A percentile compares a stretch with the other conserved stretches of the same genome.
phyloP scores from a whole-genome alignment of 371 early-diverging fungal genomes.

The Lichtheimia ornata region DNA sequence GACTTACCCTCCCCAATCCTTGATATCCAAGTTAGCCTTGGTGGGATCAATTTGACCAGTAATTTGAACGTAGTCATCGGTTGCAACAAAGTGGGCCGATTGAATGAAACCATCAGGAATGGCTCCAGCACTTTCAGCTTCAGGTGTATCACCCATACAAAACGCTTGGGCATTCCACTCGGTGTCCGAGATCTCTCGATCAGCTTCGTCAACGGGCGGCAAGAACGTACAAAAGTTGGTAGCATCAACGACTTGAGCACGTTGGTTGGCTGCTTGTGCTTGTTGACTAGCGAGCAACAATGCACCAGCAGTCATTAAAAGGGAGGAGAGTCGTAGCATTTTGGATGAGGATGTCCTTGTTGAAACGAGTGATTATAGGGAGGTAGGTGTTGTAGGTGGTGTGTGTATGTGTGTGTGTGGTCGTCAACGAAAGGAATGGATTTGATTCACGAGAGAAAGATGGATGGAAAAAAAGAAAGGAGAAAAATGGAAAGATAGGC shows the following conservation, averaged over 20 bases:
- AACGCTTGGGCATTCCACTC: conserved; percentile 56
- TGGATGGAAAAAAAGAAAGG: too few species aligned
- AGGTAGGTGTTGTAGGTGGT: too few species aligned
- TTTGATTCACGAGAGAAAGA: too few species aligned
- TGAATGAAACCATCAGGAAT: conserved; percentile 46
- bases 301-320: too few species aligned
- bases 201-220: conserved; percentile 42
- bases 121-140: conserved; percentile 36
- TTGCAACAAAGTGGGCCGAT: conserved; percentile 45
- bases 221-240: conserved; percentile 55
- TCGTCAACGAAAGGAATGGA: too few species aligned
- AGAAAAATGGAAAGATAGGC: too few species aligned
- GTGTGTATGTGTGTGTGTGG: too few species aligned
- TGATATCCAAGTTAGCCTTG: conserved; percentile 33
- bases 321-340: too few species aligned
- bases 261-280: too few species aligned
- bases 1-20: conserved; percentile 46
- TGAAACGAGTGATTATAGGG: too few species aligned
- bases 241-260: conserved; percentile 36
- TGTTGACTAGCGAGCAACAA: too few species aligned
- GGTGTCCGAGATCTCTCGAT: conserved; percentile 41
- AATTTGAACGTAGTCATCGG: conserved; percentile 51
- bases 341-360: too few species aligned
- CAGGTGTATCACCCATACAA: conserved; percentile 47
- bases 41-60: conserved; percentile 55